Evolutionary conservation across 116 monocot genomes (phyloP).

Genomic region (Papilionanthe hybrid): DNA sequence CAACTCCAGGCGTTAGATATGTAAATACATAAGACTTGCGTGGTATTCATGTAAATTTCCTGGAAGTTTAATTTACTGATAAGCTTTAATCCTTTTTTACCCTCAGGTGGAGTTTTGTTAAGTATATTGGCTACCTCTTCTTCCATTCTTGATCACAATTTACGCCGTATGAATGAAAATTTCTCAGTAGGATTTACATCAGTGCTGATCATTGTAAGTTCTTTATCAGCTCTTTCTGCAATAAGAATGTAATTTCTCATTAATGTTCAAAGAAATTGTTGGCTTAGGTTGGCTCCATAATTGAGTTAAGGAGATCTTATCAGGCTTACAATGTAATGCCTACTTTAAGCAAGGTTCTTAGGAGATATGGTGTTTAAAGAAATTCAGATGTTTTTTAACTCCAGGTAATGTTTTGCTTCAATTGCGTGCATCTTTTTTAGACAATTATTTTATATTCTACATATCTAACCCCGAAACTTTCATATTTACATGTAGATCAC

Average conservation of each 20-base stretch:
- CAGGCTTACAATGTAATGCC: slow-evolving; percentile 99
- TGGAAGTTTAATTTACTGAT: not conserved
- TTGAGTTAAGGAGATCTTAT: slow-evolving; percentile 97
- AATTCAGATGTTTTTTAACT: not conserved
- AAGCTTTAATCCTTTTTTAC: not conserved
- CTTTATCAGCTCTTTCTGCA: not conserved
- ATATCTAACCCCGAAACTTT: no score
- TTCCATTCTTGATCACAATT: slow-evolving; percentile 72
- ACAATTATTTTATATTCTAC: no score
- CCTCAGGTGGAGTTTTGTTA: slow-evolving; percentile 71
- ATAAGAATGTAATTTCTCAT: not conserved
- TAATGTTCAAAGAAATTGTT: not conserved
- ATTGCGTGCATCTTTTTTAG: not conserved
- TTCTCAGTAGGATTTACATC: slow-evolving; percentile 94
- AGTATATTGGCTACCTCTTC: slow-evolving; percentile 87
- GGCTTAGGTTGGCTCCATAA: slow-evolving; percentile 93
- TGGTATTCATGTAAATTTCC: no score
- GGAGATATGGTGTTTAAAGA: slow-evolving; percentile 76
- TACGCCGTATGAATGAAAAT: slow-evolving; percentile 67
- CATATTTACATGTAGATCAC: no score
- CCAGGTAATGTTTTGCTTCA: not conserved
- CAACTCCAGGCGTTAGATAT: no score
- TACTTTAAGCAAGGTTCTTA: slow-evolving; percentile 72
- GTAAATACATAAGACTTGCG: no score
- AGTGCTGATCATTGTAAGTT: slow-evolving; percentile 90